Base-by-base conservation (phyloP, 2,329 filamentous ascomycete species). In the Ophiostoma australiae region DNA sequence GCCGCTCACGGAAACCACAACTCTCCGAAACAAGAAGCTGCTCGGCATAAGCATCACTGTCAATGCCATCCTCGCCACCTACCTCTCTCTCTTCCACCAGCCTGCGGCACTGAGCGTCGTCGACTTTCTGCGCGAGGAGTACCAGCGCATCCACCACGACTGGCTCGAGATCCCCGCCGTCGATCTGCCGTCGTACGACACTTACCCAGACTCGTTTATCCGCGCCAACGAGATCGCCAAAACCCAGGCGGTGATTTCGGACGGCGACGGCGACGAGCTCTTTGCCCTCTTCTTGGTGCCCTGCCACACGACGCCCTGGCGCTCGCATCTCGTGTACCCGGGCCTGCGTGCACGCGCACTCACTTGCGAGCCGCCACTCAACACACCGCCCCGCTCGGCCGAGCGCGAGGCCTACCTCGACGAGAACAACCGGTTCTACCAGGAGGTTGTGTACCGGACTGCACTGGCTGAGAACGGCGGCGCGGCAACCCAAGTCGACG, bases 241-340 rank as follows among this genome's bases (percentile, higher is more conserved):
- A 2, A 31, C 11, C 4, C 17, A 69, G 7, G 37, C 52, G 5
- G n/a, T 44, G 0, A 1, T 63, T 7, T 71, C 68, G 15, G 70
- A 70, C 17, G 72, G 77, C 27, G 74, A 75, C 37, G 73, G 75
- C 48, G 76, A 81, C 48, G 84, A 86, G 72, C 83, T 88, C 13
- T 90, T 89, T 76, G 87, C 90, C 44, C 90, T 91, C 27, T 97
- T 98, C 81, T 85, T 99, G 33, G 97, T 94, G 86, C 95, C 95
- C 11, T 99, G 95, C 81, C 95, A 99, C 83, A 92, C 91, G 74
- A 98, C 94, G 0, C 94, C 95, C 2, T 98, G 95, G 94, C 91
- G 94, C 76, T 93, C 91, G 20, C 91, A 96, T 77, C 85, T 98
- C 55, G 84, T 96, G 73, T 87, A 95, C 77, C 87, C 92, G 0